These are phyloP conservation scores for Arthrobotrys musiformis DNA, from an alignment of 2,329 filamentous ascomycete genomes.

Conservation along the genomic window DNA sequence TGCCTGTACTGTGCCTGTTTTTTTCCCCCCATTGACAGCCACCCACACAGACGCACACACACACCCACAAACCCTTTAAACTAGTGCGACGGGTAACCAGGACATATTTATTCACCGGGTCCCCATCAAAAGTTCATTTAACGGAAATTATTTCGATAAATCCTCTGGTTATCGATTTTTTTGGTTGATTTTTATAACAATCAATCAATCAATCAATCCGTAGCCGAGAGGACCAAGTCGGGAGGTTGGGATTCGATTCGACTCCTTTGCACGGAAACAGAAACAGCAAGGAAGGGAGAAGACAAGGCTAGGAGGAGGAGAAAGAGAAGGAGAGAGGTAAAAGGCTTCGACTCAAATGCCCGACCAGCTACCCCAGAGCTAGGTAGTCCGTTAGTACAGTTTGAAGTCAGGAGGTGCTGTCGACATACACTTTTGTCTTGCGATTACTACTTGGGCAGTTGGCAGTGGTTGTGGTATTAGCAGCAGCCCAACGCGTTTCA, in stretches of 20 bases:
- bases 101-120: conserved; percentile 16
- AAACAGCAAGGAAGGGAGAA: not conserved
- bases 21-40: not conserved
- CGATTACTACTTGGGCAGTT: not conserved
- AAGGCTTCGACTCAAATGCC: not conserved
- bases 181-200: not conserved
- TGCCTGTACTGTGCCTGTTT: not conserved
- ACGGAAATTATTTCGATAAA: conserved; percentile 19
- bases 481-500: conserved; percentile 5
- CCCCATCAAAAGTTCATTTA: conserved; percentile 6
- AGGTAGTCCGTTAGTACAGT: not conserved
- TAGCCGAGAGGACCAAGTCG: conserved; percentile 19
- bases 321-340: not conserved
- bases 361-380: conserved; percentile 27
- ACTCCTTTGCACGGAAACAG: not conserved
- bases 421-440: not conserved
- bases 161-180: not conserved
- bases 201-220: conserved; percentile 6
- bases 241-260: conserved; percentile 16
- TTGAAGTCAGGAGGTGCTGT: not conserved
- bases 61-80: no score
- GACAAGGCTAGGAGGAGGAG: no score
- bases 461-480: not conserved
- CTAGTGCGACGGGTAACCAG: no score
- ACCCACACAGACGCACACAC: not conserved